A percentile compares a stretch with the other conserved stretches of the same genome.
These are phyloP conservation scores for Globisporangium alternatum DNA, from an alignment of 352 stramenopile species.

Conservation along the genomic window DNA sequence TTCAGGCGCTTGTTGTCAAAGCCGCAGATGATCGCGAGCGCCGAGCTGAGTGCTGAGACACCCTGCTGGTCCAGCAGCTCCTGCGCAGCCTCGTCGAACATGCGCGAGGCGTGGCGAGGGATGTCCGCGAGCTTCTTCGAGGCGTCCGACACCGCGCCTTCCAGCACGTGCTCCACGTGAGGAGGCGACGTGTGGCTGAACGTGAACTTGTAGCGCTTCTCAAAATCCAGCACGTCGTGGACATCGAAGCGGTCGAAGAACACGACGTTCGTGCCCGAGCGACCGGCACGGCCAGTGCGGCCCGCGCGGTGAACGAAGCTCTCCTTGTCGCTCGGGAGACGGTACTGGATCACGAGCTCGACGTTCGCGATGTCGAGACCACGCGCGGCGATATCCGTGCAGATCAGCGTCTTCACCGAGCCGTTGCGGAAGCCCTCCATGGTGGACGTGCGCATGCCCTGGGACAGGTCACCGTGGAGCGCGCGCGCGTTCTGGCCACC, in stretches of 20 bases:
- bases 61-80: constrained; percentile 59
- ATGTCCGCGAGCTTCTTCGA: constrained; percentile 50
- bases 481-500: constrained; percentile 50
- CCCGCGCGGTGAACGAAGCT: constrained; percentile 94
- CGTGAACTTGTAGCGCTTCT: constrained; percentile 75
- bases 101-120: constrained; percentile 32
- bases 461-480: constrained; percentile 76
- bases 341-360: constrained; percentile 93
- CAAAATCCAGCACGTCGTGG: constrained; percentile 69
- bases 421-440: constrained; percentile 95
- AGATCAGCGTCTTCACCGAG: constrained; percentile 91
- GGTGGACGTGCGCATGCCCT: constrained; percentile 91
- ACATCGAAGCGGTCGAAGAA: constrained; percentile 74
- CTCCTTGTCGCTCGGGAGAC: constrained; percentile 91
- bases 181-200: constrained; percentile 59
- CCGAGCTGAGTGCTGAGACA: constrained; percentile 50
- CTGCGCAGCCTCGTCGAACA: constrained; percentile 62
- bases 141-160: constrained; percentile 47
- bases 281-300: constrained; percentile 85
- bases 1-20: constrained; percentile 71
- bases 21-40: constrained; percentile 68
- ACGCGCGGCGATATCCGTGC: constrained; percentile 88
- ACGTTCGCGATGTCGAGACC: constrained; percentile 90
- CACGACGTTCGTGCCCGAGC: constrained; percentile 82
- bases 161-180: constrained; percentile 60